Base-by-base conservation (phyloP, 805 yeast genomes). In the Naumovozyma castellii region DNA sequence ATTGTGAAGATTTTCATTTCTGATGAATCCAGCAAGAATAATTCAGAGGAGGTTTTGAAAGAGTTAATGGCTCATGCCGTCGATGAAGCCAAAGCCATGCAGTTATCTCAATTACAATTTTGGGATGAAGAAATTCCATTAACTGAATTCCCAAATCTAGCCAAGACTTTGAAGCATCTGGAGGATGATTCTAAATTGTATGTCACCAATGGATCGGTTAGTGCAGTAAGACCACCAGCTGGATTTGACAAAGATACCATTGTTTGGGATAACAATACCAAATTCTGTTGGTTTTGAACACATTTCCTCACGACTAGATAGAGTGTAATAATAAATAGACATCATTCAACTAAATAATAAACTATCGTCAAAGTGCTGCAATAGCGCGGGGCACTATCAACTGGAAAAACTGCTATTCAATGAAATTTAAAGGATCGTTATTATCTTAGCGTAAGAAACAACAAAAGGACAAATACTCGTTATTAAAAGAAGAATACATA, bases 251-350 rank as follows among this genome's bases (percentile, higher is more conserved):
- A 47, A 1, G 51, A 49, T 1, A 38, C 48, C 10, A 46, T 57
- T 18, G 39, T 51, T 2, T 72, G 76, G 76, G 67, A 56, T 17
- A 54, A 62, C 42, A 68, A 69, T 39, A 64, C 71, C 12, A 70
- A 70, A 47, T 72, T 68, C 54, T 64, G 71, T 34, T 72, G 77
- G 77, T 72, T 71, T 47, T 72, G 42, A 43, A n/a, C 13, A 16
- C 18, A 13, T 2, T 14, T 31, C 9, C 31, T 14, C 9, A 9
- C 32, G n/a, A 9, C 18, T 27, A 10, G 10, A 27, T 10, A 10
- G n/a, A 27, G n/a, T 27, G 30, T 10, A 10, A 27, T 10, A 10
- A 10, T 27, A 27, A 10, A 27, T 10, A 27, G 30, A 27, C n/a
- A 27, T 27, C 10, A 27, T 27, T 10, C 30, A 27, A 27, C 10